These are phyloP conservation scores for Fusarium tricinctum DNA, from an alignment of 2,329 filamentous ascomycete species.

Conservation along the genomic window DNA sequence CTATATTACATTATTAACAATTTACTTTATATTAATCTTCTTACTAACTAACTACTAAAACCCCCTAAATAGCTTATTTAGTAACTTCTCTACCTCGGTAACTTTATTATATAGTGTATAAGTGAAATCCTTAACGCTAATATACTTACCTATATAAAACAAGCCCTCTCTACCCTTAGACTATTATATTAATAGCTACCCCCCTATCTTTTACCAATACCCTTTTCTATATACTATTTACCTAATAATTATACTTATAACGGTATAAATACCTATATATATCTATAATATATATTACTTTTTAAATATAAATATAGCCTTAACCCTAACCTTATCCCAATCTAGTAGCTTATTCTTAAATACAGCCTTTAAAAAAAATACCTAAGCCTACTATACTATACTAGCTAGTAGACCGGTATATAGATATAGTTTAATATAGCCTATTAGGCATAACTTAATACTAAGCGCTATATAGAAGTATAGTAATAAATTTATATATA, in stretches of 20 bases:
- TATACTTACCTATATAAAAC: background rate
- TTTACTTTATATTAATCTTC: background rate
- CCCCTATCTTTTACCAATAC: background rate
- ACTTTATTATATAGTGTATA: background rate
- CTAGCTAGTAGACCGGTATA: background rate
- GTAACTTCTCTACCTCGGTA: background rate
- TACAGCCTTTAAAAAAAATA: background rate
- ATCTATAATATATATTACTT: background rate
- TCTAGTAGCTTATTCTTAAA: background rate
- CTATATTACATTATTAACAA: background rate
- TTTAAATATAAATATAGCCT: background rate
- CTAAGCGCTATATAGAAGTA: background rate
- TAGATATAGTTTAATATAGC: background rate
- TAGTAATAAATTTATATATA: background rate
- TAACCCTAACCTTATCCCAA: background rate
- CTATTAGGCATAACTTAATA: background rate
- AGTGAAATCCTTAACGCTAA: background rate
- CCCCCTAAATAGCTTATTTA: background rate
- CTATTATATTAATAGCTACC: background rate
- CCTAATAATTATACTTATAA: background rate
- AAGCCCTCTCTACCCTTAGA: background rate
- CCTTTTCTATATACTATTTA: background rate
- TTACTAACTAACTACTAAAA: background rate
- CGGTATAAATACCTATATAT: background rate
- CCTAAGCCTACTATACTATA: background rate